Conservation (phyloP, 75 land plant species). For the Chamaecyparis obtusa region DNA sequence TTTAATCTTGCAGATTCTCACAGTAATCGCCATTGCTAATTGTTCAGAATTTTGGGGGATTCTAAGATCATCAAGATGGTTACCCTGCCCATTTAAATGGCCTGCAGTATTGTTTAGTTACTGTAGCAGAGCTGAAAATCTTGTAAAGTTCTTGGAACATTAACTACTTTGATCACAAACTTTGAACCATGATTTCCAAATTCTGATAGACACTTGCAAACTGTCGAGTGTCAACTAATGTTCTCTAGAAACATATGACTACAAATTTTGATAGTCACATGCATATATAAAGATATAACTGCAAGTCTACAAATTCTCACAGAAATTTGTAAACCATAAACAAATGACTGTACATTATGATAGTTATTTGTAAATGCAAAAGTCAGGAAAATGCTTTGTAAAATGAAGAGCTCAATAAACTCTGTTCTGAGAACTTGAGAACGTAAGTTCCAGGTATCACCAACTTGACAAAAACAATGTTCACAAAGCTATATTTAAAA, state of each 20-base stretch:
- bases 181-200: background rate
- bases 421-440: background rate
- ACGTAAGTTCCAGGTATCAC: background rate
- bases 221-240: background rate
- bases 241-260: background rate
- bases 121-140: background rate
- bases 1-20: no score
- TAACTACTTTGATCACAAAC: background rate
- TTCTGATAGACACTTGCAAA: background rate
- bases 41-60: no score
- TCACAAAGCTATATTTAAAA: background rate
- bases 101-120: background rate
- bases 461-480: background rate
- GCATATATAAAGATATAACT: background rate
- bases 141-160: background rate
- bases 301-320: background rate
- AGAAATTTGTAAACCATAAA: background rate
- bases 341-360: background rate
- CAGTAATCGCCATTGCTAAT: no score
- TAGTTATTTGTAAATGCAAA: background rate
- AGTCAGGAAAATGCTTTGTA: background rate
- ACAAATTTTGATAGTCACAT: background rate
- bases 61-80: no score
- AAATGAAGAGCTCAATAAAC: background rate
- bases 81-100: background rate